Percentiles rank a stretch among this genome's conserved stretches.
Evolutionary conservation across 106 monocot genomes (phyloP).

Genomic region (Dendrobium catenatum): DNA sequence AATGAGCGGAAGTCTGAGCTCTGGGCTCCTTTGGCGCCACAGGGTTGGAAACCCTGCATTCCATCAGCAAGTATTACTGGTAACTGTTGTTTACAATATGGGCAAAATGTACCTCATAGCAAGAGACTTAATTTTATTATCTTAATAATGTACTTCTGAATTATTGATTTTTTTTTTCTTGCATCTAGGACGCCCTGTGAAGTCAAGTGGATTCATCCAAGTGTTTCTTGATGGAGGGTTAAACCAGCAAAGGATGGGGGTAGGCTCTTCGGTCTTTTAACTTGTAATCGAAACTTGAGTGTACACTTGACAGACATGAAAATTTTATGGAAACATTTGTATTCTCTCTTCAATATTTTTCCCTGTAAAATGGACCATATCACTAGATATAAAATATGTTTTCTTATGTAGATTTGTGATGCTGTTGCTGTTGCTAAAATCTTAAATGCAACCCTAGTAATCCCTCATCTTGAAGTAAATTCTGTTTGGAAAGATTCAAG

Average conservation of each 20-base stretch:
- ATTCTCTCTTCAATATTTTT: background rate
- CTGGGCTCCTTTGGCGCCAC: conserved; percentile 55
- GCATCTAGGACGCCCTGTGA: conserved; percentile 17
- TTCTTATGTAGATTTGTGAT: conserved; percentile 63
- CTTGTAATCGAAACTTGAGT: background rate
- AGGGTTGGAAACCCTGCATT: conserved; percentile 58
- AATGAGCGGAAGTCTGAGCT: conserved; percentile 40
- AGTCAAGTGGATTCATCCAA: conserved; percentile 60
- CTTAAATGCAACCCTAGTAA: conserved; percentile 78
- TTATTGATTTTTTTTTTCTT: background rate
- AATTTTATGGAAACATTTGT: too few species aligned
- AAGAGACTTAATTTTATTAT: background rate
- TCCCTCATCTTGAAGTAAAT: conserved; percentile 81
- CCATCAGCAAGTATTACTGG: conserved; percentile 23
- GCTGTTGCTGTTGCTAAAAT: conserved; percentile 84
- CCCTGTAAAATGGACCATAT: background rate
- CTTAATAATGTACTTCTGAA: background rate
- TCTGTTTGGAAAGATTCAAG: conserved; percentile 89
- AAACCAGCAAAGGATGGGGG: conserved; percentile 94
- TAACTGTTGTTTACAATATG: conserved; percentile 13
- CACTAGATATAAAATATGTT: background rate
- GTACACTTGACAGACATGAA: too few species aligned
- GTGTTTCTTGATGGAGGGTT: conserved; percentile 92
- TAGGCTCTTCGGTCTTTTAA: conserved; percentile 20
- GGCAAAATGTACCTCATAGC: background rate